A percentile compares a stretch with the other conserved stretches of the same genome.
These are phyloP conservation scores for Penicillium hordei DNA, from an alignment of 2,329 filamentous ascomycete genomes.

Conservation along the genomic window DNA sequence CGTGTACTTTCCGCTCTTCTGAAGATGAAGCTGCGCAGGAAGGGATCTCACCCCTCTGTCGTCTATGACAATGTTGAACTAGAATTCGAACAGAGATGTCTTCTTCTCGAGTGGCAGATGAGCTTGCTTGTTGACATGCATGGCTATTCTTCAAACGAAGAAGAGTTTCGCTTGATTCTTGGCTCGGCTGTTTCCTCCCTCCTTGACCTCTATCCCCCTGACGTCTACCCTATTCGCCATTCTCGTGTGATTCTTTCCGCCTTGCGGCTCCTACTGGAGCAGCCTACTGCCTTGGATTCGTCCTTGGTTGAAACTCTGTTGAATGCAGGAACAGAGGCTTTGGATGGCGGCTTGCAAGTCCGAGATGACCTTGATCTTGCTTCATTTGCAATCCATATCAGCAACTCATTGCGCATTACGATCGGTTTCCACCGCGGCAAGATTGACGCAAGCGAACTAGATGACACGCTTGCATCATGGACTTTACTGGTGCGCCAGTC, in stretches of 20 bases:
- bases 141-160: slow-evolving; percentile 27
- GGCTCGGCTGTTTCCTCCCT: slow-evolving; percentile 30
- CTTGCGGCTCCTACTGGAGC: slow-evolving; percentile 38
- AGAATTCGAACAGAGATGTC: slow-evolving; percentile 27
- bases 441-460: slow-evolving; percentile 29
- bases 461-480: slow-evolving; percentile 38
- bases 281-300: slow-evolving; percentile 29
- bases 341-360: slow-evolving; percentile 19
- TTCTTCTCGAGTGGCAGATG: slow-evolving; percentile 42
- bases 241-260: slow-evolving; percentile 36
- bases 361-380: slow-evolving; percentile 31
- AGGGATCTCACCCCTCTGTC: slow-evolving; percentile 23
- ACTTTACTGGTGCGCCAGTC: slow-evolving; percentile 46
- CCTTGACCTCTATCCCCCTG: slow-evolving; percentile 36
- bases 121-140: slow-evolving; percentile 36
- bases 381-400: slow-evolving; percentile 30
- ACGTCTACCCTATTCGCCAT: slow-evolving; percentile 39
- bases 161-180: slow-evolving; percentile 31
- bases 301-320: slow-evolving; percentile 29
- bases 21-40: slow-evolving; percentile 38
- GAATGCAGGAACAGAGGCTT: slow-evolving; percentile 25
- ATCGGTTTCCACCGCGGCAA: slow-evolving; percentile 37
- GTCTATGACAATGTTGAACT: slow-evolving; percentile 37
- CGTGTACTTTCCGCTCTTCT: slow-evolving; percentile 40
- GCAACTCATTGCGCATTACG: slow-evolving; percentile 37